Base-by-base conservation (phyloP, 2,329 filamentous ascomycete genomes). In the Talaromyces sp. region DNA sequence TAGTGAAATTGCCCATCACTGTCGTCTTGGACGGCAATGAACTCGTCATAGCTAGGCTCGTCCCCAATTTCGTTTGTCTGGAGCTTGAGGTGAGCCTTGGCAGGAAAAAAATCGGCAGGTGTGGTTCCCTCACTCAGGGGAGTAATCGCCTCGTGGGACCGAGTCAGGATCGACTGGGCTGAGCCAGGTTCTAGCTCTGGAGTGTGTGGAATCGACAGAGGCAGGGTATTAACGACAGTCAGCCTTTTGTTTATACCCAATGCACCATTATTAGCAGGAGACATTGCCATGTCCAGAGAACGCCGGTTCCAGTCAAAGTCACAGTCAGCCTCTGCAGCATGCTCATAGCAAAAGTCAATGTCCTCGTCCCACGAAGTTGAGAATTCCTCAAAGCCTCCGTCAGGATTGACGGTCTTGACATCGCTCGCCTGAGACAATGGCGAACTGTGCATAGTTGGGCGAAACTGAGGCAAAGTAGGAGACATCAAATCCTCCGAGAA, bases 291-390 rank as follows among this genome's bases (percentile, higher is more conserved):
- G n/a, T 76, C 73, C 6, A 74, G 31, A 53, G 74, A 69, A 56
- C 63, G 67, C 56, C 68, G 74, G 59, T 80, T 76, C 83, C 84
- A 86, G 61, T 86, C 82, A 60, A 85, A 85, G 63, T 87, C 78
- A 64, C 81, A 85, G 57, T 83, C 81, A 1, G 84, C 83, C 69
- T 86, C 84, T 6, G 83, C 80, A 27, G 81, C 82, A 67, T 85
- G 80, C 62, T 85, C 81, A 65, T 86, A 86, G 66, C 82, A 85
- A 66, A 83, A 86, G 64, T 86, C 84, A 59, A 87, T 83, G 62
- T 85, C 83, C 43, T 84, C 83, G 65, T 87, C 84, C 84, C 84
- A 87, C 1, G 80, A 81, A 52, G 73, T 72, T 59, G 71, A 72
- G 38, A 73, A 65, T 32, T 70, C 69, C 31, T 71, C 71, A 48